Base-by-base conservation (phyloP, 805 yeast genomes). In the Ogataea philodendri region DNA sequence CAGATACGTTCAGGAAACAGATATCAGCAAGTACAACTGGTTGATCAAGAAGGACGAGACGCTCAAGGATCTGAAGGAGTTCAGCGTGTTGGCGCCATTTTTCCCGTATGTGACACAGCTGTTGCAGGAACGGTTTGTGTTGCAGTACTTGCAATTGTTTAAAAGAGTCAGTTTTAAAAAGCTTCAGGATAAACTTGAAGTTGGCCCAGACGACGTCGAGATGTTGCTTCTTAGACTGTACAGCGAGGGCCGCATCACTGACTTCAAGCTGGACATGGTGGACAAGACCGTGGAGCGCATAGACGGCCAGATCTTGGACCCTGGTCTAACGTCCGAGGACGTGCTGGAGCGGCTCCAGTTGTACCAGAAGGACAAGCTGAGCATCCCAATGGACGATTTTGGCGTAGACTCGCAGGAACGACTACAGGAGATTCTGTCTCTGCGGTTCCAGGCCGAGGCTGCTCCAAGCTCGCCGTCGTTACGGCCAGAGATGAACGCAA, bases 221-320 rank as follows among this genome's bases (percentile, higher is more conserved):
- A 28, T 21, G 9, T 28, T 57, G 20, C 26, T 60, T 4, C 23
- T 62, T 8, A 56, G 51, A 31, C 23, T 59, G 20, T 45, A 48
- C 24, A 43, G 43, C 11, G 32, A 37, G 3, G 66, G 66, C 7
- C 30, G 37, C 19, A 26, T 62, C 5, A 22, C 27, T 7, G 39
- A 46, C 16, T 27, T 52, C 25, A 54, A 49, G 28, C 35, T 62
- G 16, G 61, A 62, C 41, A 37, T 52, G 6, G 42, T 46, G 10
- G 46, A 48, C 7, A 34, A 43, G 9, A 30, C 37, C 4, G 41
- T 59, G 8, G 48, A 41, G n/a, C 30, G 26, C 5, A 32, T n/a
- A 11, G 35, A 23, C 3, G 22, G 27, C 9, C 11, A 13, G 8
- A 10, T 48, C 8, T 9, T 49, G 13, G 37, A 42, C 16, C 32